A percentile compares a stretch with the other conserved stretches of the same genome.
These are phyloP conservation scores for Aspergillus ostianus DNA, from an alignment of 495 filamentous ascomycete genomes.

Conservation along the genomic window DNA sequence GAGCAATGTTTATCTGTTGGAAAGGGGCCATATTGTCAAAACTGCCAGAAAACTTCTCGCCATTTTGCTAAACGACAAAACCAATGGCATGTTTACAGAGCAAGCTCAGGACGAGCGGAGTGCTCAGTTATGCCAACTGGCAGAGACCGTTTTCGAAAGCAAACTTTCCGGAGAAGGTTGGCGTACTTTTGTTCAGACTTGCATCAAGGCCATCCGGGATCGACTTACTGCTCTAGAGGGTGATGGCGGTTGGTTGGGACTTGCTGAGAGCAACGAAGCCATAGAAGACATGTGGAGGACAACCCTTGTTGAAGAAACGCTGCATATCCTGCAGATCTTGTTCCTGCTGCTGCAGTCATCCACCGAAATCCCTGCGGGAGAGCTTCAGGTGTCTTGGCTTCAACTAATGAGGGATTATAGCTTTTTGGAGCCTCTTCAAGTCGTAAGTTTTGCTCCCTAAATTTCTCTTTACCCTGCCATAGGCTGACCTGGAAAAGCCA, in stretches of 20 bases:
- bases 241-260: constrained; percentile 52
- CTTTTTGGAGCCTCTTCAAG: constrained; percentile 61
- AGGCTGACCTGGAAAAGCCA: constrained; percentile 35
- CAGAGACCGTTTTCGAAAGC: constrained; percentile 29
- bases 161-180: constrained; percentile 29
- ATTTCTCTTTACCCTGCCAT: not conserved
- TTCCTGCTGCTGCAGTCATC: constrained; percentile 66
- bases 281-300: constrained; percentile 62
- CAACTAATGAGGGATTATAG: constrained; percentile 59
- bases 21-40: constrained; percentile 52
- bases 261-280: constrained; percentile 47
- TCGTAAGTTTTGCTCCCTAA: constrained; percentile 41
- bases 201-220: constrained; percentile 44
- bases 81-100: constrained; percentile 9
- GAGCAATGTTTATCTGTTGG: constrained; percentile 66
- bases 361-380: constrained; percentile 52
- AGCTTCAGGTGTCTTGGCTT: constrained; percentile 70
- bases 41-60: constrained; percentile 43
- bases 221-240: constrained; percentile 45
- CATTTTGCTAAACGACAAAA: constrained; percentile 30
- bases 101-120: constrained; percentile 16
- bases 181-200: constrained; percentile 32
- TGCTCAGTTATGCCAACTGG: constrained; percentile 30
- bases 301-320: constrained; percentile 61
- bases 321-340: constrained; percentile 70